Percentiles rank a stretch among this genome's conserved stretches.
Evolutionary conservation across 2,329 filamentous ascomycete species (phyloP).

Genomic region (Fusarium metavorans): DNA sequence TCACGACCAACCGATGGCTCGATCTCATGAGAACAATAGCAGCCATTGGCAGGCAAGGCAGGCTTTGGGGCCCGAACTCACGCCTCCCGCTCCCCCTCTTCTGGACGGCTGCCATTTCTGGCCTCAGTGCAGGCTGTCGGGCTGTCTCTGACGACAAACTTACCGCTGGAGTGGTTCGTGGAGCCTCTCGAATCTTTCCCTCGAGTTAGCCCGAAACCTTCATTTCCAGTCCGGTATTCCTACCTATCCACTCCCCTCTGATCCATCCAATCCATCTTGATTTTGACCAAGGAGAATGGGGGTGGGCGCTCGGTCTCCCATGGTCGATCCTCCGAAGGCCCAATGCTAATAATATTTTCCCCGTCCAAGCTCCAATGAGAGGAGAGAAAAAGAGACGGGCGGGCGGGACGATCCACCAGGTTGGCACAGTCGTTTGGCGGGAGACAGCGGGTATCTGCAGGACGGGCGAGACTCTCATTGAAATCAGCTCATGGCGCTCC

Average conservation of each 20-base stretch:
- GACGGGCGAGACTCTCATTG: constrained; percentile 27
- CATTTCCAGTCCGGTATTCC: constrained; percentile 17
- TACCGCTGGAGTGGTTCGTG: constrained; percentile 43
- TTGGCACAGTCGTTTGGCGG: constrained; percentile 36
- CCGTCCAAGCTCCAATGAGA: constrained; percentile 38
- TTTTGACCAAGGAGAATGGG: constrained; percentile 22
- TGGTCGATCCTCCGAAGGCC: constrained; percentile 23
- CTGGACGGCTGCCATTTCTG: not conserved
- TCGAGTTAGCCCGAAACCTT: constrained; percentile 30
- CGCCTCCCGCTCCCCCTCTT: constrained; percentile 17
- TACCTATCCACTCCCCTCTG: not conserved
- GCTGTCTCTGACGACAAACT: constrained; percentile 32
- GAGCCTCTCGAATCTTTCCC: constrained; percentile 27
- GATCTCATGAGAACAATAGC: not conserved
- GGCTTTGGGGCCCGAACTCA: constrained; percentile 2
- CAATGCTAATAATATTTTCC: constrained; percentile 32
- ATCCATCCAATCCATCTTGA: constrained; percentile 17
- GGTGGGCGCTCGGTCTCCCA: constrained; percentile 13
- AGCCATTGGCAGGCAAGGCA: not conserved
- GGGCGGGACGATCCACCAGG: constrained; percentile 40
- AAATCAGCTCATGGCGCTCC: constrained; percentile 43
- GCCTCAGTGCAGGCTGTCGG: not conserved
- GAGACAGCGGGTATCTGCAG: constrained; percentile 41
- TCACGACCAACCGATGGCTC: constrained; percentile 12
- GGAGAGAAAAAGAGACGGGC: constrained; percentile 14